Evolutionary conservation across 495 filamentous ascomycete genomes (phyloP).

Genomic region (Penicillium fimorum): DNA sequence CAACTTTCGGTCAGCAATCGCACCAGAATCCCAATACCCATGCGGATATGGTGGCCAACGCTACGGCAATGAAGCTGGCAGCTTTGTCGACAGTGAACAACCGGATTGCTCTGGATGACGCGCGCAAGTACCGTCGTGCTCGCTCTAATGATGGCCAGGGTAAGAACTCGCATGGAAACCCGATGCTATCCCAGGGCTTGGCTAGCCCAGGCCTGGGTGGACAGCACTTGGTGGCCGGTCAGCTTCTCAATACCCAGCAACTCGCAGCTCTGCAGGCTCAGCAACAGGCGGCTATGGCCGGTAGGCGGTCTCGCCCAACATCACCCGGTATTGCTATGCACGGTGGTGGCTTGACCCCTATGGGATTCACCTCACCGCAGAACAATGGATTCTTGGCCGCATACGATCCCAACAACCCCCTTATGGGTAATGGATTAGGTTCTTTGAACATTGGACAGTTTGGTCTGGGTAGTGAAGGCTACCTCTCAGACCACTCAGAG

Average conservation of each 20-base stretch:
- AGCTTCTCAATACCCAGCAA: conserved; percentile 80
- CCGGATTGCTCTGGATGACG: conserved; percentile 93
- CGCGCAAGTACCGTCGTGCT: conserved; percentile 86
- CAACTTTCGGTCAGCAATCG: conserved; percentile 67
- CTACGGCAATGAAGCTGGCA: conserved; percentile 97
- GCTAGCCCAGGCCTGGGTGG: conserved; percentile 55
- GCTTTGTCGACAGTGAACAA: conserved; percentile 98
- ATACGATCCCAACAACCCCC: conserved; percentile 71
- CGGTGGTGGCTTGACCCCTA: conserved; percentile 51
- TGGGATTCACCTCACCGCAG: conserved; percentile 85
- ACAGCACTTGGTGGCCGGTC: conserved; percentile 78
- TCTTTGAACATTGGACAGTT: conserved; percentile 74
- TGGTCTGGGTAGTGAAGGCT: conserved; percentile 74
- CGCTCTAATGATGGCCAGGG: conserved; percentile 82
- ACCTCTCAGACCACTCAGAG: conserved; percentile 92
- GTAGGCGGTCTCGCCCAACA: conserved; percentile 83
- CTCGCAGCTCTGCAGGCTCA: conserved; percentile 82
- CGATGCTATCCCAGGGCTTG: conserved; percentile 52
- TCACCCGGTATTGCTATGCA: conserved; percentile 90
- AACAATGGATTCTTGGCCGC: conserved; percentile 94
- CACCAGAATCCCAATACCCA: conserved; percentile 53
- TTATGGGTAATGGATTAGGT: conserved; percentile 72
- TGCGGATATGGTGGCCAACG: conserved; percentile 98
- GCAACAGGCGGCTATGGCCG: conserved; percentile 73
- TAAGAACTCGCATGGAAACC: conserved; percentile 40